Conservation (phyloP, 2,329 filamentous ascomycete species). For the Onygenales sp. region DNA sequence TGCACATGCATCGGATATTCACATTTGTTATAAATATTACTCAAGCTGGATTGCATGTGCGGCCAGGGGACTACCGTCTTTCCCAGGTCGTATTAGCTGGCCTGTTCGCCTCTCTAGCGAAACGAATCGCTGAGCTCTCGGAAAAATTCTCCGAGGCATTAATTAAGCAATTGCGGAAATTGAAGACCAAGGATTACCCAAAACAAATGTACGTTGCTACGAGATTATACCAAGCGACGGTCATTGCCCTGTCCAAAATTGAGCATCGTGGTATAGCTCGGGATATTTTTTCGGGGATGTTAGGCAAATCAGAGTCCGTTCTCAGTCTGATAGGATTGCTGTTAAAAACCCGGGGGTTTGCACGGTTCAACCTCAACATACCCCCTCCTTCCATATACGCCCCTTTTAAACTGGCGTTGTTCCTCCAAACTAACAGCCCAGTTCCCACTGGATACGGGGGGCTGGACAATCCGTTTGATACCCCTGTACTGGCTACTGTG, state of each 20-base stretch:
- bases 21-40: slow-evolving; percentile 11
- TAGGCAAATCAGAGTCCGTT: background rate
- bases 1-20: slow-evolving; percentile 11
- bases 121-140: slow-evolving; percentile 13
- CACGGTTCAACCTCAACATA: background rate
- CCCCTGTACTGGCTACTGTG: background rate
- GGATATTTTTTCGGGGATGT: background rate
- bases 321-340: background rate
- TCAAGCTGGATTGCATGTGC: slow-evolving; percentile 8
- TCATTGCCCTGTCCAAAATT: background rate
- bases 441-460: background rate
- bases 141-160: slow-evolving; percentile 3
- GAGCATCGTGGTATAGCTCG: background rate
- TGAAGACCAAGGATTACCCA: background rate
- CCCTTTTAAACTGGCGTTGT: background rate
- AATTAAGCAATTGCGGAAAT: background rate
- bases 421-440: background rate
- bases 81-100: slow-evolving; percentile 11
- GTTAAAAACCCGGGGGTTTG: background rate
- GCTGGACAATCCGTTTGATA: background rate
- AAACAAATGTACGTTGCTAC: background rate
- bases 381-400: background rate
- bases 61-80: slow-evolving; percentile 2
- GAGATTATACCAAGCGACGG: background rate
- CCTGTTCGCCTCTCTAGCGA: slow-evolving; percentile 11